These are phyloP conservation scores for Sporothrix phasma DNA, from an alignment of 2,329 filamentous ascomycete genomes.

Conservation along the genomic window DNA sequence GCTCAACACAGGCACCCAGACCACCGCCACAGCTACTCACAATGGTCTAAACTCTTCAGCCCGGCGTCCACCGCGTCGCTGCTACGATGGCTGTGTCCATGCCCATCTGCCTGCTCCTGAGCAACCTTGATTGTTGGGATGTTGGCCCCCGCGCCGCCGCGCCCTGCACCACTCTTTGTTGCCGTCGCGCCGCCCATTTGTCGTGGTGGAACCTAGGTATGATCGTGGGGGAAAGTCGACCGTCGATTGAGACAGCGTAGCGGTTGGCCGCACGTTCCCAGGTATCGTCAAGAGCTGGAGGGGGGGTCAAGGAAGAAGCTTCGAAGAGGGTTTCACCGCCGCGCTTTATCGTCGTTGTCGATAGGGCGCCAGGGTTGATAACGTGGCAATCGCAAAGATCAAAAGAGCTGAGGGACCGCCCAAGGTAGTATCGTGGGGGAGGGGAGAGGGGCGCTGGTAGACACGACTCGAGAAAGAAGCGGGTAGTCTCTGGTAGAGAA, in stretches of 20 bases:
- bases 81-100: conserved; percentile 4
- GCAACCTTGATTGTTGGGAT: conserved; percentile 32
- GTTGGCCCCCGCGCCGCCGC: conserved; percentile 29
- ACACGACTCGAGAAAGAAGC: neutral
- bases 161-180: neutral
- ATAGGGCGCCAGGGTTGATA: neutral
- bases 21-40: conserved; percentile 35
- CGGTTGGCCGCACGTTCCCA: neutral
- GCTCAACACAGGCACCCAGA: neutral
- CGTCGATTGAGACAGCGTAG: neutral
- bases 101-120: conserved; percentile 20
- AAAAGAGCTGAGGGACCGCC: neutral
- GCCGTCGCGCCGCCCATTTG: neutral
- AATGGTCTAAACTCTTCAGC: conserved; percentile 69
- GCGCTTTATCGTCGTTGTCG: neutral
- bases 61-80: conserved; percentile 54
- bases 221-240: neutral
- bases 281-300: neutral
- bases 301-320: neutral
- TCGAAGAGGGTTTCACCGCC: neutral
- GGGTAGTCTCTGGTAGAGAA: neutral
- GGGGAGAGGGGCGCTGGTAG: neutral
- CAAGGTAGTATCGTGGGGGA: neutral
- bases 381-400: conserved; percentile 4
- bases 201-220: neutral